A percentile compares a stretch with the other conserved stretches of the same genome.
Evolutionary conservation across 2,329 filamentous ascomycete genomes (phyloP).

Genomic region (Botrytis porri): DNA sequence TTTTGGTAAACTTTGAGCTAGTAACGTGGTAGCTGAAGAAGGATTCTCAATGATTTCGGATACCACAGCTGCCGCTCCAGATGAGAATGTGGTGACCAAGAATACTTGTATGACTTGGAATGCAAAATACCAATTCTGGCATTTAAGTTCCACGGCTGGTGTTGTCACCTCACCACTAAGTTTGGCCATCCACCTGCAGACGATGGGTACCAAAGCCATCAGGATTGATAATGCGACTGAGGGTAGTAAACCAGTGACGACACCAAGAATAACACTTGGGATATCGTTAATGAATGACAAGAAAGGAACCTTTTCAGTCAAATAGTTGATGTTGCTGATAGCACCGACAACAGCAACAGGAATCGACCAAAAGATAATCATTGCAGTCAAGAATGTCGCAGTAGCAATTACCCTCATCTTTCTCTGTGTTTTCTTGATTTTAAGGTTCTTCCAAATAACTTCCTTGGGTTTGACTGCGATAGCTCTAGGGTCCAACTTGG

Average conservation of each 20-base stretch:
- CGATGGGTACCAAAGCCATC: conserved; percentile 78
- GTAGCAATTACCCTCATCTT: conserved; percentile 67
- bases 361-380: conserved; percentile 84
- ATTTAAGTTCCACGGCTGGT: conserved; percentile 78
- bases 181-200: conserved; percentile 78
- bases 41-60: conserved; percentile 63
- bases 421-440: conserved; percentile 79
- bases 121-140: conserved; percentile 85
- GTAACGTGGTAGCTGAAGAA: conserved; percentile 55
- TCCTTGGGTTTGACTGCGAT: conserved; percentile 78
- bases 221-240: conserved; percentile 74
- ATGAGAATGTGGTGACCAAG: conserved; percentile 78
- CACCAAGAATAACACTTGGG: conserved; percentile 66
- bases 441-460: conserved; percentile 82
- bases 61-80: conserved; percentile 71
- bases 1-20: conserved; percentile 73
- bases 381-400: conserved; percentile 64
- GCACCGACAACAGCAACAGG: conserved; percentile 75
- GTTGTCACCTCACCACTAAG: conserved; percentile 74
- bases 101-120: conserved; percentile 93
- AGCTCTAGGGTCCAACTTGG: conserved; percentile 77
- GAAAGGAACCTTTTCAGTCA: conserved; percentile 59
- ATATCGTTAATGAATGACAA: conserved; percentile 71
- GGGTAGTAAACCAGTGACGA: conserved; percentile 82
- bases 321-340: conserved; percentile 77